Evolutionary conservation across 164 flowering plant genomes (phyloP).

Genomic region (Stephania cephalantha): DNA sequence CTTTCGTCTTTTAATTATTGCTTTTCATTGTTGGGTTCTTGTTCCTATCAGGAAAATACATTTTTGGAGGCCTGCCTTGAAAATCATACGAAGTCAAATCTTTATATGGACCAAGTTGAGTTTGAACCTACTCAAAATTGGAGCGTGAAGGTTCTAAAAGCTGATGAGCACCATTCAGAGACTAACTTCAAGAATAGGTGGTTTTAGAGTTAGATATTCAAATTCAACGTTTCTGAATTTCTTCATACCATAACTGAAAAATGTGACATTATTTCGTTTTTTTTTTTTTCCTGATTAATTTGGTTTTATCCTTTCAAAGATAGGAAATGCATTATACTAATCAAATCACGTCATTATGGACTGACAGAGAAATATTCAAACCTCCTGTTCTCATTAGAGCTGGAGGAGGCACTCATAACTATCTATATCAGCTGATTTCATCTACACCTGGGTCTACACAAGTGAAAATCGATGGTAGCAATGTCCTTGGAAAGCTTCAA

Average conservation of each 20-base stretch:
- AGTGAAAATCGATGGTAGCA: conserved; percentile 65
- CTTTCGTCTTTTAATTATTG: neutral
- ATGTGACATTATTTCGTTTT: conserved; percentile 1
- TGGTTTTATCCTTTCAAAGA: neutral
- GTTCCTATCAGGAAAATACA: conserved; percentile 61
- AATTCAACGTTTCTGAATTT: conserved; percentile 3
- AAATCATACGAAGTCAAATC: conserved; percentile 88
- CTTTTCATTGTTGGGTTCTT: neutral
- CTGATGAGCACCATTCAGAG: conserved; percentile 45
- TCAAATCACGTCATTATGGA: conserved; percentile 8
- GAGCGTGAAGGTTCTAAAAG: conserved; percentile 55
- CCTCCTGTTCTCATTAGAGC: conserved; percentile 73
- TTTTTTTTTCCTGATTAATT: neutral
- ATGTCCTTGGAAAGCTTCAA: conserved; percentile 91
- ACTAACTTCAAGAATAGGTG: conserved; percentile 36
- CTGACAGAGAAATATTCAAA: conserved; percentile 61
- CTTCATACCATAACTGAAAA: neutral
- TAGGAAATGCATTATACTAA: neutral
- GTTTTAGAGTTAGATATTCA: conserved; percentile 12
- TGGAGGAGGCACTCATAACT: conserved; percentile 87
- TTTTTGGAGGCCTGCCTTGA: conserved; percentile 94
- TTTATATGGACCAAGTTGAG: conserved; percentile 97
- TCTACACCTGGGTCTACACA: conserved; percentile 46
- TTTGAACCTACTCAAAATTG: conserved; percentile 85
- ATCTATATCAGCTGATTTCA: conserved; percentile 68